Percentiles rank a stretch among this genome's conserved stretches.
phyloP scores from a whole-genome alignment of 352 stramenopile species.

The Phytophthora idaei region DNA sequence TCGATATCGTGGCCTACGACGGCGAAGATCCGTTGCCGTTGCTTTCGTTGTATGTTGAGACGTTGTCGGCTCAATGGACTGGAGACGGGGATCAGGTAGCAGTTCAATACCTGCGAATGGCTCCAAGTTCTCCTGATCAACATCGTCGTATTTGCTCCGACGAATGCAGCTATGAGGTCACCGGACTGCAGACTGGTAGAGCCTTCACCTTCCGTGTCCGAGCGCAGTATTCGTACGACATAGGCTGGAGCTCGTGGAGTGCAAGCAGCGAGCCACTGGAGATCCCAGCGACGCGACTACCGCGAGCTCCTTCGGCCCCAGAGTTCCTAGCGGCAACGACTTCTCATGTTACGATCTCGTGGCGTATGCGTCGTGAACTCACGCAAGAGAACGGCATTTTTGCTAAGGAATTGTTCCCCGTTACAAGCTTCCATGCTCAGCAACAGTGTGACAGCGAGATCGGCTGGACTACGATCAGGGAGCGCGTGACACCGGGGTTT shows the following conservation, averaged over 20 bases:
- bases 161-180: constrained; percentile 34
- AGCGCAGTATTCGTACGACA: constrained; percentile 33
- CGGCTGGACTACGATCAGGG: constrained; percentile 47
- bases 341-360: constrained; percentile 51
- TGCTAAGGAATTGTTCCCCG: constrained; percentile 43
- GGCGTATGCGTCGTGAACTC: constrained; percentile 38
- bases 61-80: constrained; percentile 52
- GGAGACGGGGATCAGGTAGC: constrained; percentile 56
- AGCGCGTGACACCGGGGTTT: constrained; percentile 34
- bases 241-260: constrained; percentile 67
- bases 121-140: constrained; percentile 22
- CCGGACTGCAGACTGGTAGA: constrained; percentile 32
- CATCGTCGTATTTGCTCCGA: constrained; percentile 28
- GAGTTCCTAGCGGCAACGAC: constrained; percentile 43
- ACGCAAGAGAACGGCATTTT: constrained; percentile 17
- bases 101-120: constrained; percentile 41
- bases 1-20: constrained; percentile 41
- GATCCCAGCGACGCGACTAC: constrained; percentile 45
- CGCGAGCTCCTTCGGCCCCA: constrained; percentile 46
- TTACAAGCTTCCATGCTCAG: constrained; percentile 49
- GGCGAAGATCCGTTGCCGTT: constrained; percentile 39
- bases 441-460: constrained; percentile 56
- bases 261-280: constrained; percentile 38
- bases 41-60: constrained; percentile 59
- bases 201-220: constrained; percentile 59